Conservation (phyloP, 1,284 basidiomycete species). For the Ceratobasidium sp. region DNA sequence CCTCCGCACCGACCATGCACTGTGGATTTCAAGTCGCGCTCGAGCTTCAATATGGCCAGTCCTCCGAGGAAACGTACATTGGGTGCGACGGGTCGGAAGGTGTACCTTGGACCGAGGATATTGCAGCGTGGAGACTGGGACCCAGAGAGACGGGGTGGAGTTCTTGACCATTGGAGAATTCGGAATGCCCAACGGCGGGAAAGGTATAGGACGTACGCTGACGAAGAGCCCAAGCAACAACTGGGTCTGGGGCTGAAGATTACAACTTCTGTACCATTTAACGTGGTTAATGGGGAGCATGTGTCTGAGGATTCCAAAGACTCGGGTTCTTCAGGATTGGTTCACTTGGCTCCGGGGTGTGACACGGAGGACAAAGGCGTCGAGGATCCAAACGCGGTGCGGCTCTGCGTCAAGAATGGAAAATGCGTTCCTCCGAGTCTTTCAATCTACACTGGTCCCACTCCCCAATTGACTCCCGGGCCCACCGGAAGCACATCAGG, state of each 20-base stretch:
- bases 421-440: background rate
- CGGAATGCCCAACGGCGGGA: background rate
- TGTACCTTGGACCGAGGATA: conserved; percentile 3
- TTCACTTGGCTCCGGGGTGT: background rate
- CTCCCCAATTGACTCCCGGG: background rate
- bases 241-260: background rate
- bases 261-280: background rate
- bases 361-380: background rate
- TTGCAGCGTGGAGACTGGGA: background rate
- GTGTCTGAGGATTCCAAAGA: background rate
- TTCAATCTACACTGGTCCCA: background rate
- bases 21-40: background rate
- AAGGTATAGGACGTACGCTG: background rate
- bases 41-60: background rate
- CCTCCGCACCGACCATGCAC: background rate
- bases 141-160: conserved; percentile 1
- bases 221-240: background rate
- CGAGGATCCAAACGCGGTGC: background rate
- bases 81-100: conserved; percentile 9
- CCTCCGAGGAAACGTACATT: background rate
- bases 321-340: too few relatives aligned
- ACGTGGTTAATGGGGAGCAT: too few relatives aligned
- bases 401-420: background rate
- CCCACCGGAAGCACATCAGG: background rate
- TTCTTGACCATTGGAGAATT: background rate